Percentiles rank a stretch among this genome's conserved stretches.
phyloP scores from a whole-genome alignment of 495 filamentous ascomycete genomes.

The Pseudevernia furfuracea region DNA sequence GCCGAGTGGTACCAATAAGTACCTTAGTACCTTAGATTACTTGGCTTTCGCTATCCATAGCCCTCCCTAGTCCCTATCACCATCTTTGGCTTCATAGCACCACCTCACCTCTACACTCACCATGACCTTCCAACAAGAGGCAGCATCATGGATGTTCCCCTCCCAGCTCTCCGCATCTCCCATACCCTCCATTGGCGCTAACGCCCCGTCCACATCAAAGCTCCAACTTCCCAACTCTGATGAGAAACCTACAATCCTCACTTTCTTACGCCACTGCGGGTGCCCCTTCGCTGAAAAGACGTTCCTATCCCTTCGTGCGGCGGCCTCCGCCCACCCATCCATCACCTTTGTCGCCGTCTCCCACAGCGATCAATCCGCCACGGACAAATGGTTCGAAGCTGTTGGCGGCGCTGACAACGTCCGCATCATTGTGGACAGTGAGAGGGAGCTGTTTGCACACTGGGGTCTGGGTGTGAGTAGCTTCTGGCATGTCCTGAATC shows the following conservation, averaged over 20 bases:
- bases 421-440: slow-evolving; percentile 45
- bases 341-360: slow-evolving; percentile 52
- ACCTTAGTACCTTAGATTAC: not conserved
- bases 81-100: not conserved
- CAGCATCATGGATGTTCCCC: slow-evolving; percentile 19
- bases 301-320: slow-evolving; percentile 39
- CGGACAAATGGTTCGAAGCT: slow-evolving; percentile 46
- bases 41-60: not conserved
- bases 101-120: not conserved
- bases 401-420: slow-evolving; percentile 48
- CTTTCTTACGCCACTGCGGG: slow-evolving; percentile 55
- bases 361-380: slow-evolving; percentile 43
- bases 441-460: slow-evolving; percentile 41
- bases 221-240: slow-evolving; percentile 36
- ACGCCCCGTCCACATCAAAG: slow-evolving; percentile 41
- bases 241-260: slow-evolving; percentile 43
- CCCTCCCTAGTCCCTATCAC: not conserved
- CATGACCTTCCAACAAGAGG: slow-evolving; percentile 25
- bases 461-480: slow-evolving; percentile 49
- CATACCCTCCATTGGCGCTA: slow-evolving; percentile 32
- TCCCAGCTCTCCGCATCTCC: slow-evolving; percentile 13
- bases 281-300: slow-evolving; percentile 60
- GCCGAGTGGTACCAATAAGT: not conserved
- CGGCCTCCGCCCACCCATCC: slow-evolving; percentile 40
- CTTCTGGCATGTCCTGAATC: slow-evolving; percentile 46